A percentile compares a stretch with the other conserved stretches of the same genome.
phyloP scores from a whole-genome alignment of 176 grass and related monocot genomes.

The Lolium perenne region DNA sequence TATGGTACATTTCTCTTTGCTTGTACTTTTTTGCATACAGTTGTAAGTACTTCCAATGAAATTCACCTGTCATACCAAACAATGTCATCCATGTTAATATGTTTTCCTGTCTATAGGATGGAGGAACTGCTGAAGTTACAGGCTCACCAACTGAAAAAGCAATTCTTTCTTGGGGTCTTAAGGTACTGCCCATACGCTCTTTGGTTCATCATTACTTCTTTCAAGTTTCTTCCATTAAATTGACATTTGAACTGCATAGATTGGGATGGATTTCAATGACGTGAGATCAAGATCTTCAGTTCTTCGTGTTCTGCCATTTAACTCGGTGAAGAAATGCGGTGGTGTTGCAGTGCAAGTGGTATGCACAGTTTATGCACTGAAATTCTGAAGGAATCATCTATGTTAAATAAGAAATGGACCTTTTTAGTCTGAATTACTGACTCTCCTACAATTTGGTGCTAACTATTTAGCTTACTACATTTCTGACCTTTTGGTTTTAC shows the following conservation, averaged over 20 bases:
- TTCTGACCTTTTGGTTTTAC: background rate
- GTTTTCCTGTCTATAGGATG: conserved; percentile 37
- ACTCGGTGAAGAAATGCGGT: conserved; percentile 72
- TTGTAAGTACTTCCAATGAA: background rate
- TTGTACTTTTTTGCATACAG: conserved; percentile 28
- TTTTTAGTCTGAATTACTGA: no score
- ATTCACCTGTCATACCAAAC: conserved; percentile 1
- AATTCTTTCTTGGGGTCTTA: conserved; percentile 67
- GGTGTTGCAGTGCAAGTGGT: conserved; percentile 67
- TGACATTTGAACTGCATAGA: conserved; percentile 36
- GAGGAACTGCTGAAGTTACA: conserved; percentile 54
- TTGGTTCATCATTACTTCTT: background rate
- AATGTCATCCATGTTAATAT: background rate
- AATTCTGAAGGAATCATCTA: conserved; percentile 29
- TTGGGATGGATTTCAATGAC: conserved; percentile 68
- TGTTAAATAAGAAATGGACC: background rate
- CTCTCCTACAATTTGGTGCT: background rate
- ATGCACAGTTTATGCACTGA: conserved; percentile 41
- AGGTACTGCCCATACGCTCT: conserved; percentile 37
- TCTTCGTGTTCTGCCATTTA: conserved; percentile 65
- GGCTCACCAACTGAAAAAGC: conserved; percentile 76
- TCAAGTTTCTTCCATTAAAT: conserved; percentile 18
- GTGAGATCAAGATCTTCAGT: conserved; percentile 58
- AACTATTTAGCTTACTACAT: background rate
- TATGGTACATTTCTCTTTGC: background rate